Evolutionary conservation across 1,284 basidiomycete species (phyloP).

Genomic region (Singerocomus rubriflavus): DNA sequence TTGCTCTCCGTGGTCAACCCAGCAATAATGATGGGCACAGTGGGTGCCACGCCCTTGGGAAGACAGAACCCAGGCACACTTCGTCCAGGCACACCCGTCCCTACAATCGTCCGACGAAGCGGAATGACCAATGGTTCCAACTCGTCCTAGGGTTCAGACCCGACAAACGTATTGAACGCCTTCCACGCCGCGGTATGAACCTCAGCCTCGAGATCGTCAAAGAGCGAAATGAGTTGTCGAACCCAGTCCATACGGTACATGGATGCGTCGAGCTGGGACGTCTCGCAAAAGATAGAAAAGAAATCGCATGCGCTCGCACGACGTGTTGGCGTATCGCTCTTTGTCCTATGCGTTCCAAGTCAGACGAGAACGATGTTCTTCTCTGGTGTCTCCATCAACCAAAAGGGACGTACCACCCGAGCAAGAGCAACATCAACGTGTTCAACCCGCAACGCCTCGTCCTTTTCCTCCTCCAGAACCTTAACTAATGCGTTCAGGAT

Average conservation of each 20-base stretch:
- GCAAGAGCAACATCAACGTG: constrained; percentile 82
- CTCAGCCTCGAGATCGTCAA: constrained; percentile 74
- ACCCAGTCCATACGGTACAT: constrained; percentile 94
- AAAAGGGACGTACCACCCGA: constrained; percentile 70
- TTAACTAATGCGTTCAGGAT: constrained; percentile 78
- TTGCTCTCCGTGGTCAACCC: constrained; percentile 81
- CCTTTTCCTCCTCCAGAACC: constrained; percentile 60
- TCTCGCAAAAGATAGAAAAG: constrained; percentile 81
- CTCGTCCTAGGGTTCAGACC: constrained; percentile 90
- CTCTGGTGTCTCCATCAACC: too few species aligned
- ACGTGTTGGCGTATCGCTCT: constrained; percentile 65
- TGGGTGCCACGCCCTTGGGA: constrained; percentile 86
- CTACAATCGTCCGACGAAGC: constrained; percentile 86
- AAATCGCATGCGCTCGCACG: constrained; percentile 78
- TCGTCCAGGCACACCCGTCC: constrained; percentile 75
- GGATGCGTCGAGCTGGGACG: constrained; percentile 73
- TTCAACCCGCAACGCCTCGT: constrained; percentile 83
- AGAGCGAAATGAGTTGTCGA: constrained; percentile 82
- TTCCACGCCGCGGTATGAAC: constrained; percentile 86
- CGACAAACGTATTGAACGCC: constrained; percentile 87
- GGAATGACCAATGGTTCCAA: constrained; percentile 87
- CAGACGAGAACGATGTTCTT: background rate
- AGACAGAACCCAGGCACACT: constrained; percentile 87
- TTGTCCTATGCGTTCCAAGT: constrained; percentile 60
- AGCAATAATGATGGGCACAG: constrained; percentile 87